phyloP scores from a whole-genome alignment of 257 asterid species.

The Petunia axillaris region DNA sequence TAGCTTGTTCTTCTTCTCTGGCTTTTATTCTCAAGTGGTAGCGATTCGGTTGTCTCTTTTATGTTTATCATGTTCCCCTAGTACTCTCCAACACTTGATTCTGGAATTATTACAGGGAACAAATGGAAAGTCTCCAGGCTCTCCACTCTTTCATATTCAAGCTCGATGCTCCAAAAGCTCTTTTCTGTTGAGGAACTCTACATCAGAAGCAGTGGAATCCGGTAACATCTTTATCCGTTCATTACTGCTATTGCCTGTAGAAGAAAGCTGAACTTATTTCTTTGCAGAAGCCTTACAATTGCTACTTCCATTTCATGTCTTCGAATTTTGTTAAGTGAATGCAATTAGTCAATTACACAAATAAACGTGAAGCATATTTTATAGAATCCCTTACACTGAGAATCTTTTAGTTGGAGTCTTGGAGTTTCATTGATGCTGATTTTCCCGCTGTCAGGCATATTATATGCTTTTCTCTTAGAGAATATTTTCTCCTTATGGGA shows the following conservation, averaged over 20 bases:
- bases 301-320: not conserved
- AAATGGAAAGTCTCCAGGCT: not conserved
- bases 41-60: not conserved
- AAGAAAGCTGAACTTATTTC: not conserved
- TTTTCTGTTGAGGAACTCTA: not conserved
- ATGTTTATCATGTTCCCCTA: not conserved
- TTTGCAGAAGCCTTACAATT: not conserved
- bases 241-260: not conserved
- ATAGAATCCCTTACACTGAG: not conserved
- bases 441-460: not conserved
- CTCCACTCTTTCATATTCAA: slow-evolving; percentile 21
- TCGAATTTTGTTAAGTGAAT: not conserved
- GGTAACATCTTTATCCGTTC: not conserved
- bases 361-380: not conserved
- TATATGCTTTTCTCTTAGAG: not conserved
- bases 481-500: not conserved
- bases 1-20: not conserved
- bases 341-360: not conserved
- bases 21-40: not conserved
- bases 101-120: slow-evolving; percentile 33
- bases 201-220: not conserved
- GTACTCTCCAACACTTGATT: not conserved
- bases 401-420: not conserved
- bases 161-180: slow-evolving; percentile 25
- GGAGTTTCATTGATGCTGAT: not conserved